A percentile compares a stretch with the other conserved stretches of the same genome.
Evolutionary conservation across 768 basidiomycete genomes (phyloP).

Genomic region (Tulasnella sp.): DNA sequence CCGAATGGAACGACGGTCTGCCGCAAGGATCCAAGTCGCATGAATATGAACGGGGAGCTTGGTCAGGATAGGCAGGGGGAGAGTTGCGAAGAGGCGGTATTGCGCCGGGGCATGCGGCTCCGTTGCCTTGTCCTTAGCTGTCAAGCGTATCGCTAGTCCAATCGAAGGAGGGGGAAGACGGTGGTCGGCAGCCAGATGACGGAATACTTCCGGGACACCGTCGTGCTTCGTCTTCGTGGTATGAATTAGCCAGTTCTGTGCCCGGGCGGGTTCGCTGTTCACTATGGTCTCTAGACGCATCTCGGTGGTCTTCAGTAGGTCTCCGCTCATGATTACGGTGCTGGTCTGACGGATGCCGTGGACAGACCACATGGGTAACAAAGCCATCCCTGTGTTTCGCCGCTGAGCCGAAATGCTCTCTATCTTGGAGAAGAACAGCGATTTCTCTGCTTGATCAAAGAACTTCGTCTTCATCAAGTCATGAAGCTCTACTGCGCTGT

Average conservation of each 20-base stretch:
- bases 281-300: too few relatives aligned
- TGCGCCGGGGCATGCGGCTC: too few relatives aligned
- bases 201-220: not conserved
- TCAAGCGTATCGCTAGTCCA: not conserved
- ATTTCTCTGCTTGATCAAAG: slow-evolving; percentile 27
- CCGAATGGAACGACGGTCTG: slow-evolving; percentile 31
- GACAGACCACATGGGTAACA: too few relatives aligned
- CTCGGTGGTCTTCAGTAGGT: too few relatives aligned
- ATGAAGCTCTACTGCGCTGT: not conserved
- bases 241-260: not conserved
- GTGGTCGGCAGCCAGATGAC: not conserved
- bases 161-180: not conserved
- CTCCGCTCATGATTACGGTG: too few relatives aligned
- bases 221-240: not conserved
- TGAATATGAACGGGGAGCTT: slow-evolving; percentile 38
- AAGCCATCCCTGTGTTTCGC: too few relatives aligned
- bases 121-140: not conserved
- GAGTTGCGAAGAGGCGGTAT: slow-evolving; percentile 32
- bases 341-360: too few relatives aligned
- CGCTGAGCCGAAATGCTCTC: too few relatives aligned
- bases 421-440: slow-evolving; percentile 24
- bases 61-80: slow-evolving; percentile 35
- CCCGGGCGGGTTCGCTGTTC: too few relatives aligned
- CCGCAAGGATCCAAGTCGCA: slow-evolving; percentile 38
- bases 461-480: slow-evolving; percentile 22